Conservation (phyloP, 768 basidiomycete genomes). For the Phanerochaete sordida region DNA sequence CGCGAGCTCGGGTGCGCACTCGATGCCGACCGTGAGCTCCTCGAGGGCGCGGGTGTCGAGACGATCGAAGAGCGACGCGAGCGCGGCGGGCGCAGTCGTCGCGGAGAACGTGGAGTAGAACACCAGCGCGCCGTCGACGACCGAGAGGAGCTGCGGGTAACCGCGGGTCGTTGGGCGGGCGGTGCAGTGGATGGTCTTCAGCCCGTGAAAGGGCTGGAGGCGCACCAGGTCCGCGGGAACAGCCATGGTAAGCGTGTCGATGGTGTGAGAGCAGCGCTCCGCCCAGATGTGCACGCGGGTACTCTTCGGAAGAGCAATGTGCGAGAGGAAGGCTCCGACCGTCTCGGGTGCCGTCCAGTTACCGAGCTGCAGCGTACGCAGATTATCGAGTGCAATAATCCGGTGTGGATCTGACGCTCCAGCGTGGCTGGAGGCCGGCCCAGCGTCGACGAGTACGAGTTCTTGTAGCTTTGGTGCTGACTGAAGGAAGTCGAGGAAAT, state of each 20-base stretch:
- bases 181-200: constrained; percentile 9
- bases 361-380: constrained; percentile 7
- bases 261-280: constrained; percentile 1
- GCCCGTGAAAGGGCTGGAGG: constrained; percentile 2
- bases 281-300: constrained; percentile 9
- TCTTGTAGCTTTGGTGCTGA: constrained; percentile 3
- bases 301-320: neutral
- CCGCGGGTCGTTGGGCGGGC: constrained; percentile 5
- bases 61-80: constrained; percentile 3
- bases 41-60: constrained; percentile 1
- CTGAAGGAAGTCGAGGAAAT: constrained; percentile 7
- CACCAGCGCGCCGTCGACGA: constrained; percentile 3
- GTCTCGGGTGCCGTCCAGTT: constrained; percentile 3
- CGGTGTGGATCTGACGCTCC: neutral
- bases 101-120: constrained; percentile 5
- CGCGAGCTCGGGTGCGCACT: constrained; percentile 7
- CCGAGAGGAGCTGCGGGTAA: constrained; percentile 12
- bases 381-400: neutral
- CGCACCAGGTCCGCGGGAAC: constrained; percentile 1
- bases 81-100: neutral
- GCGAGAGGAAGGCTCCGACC: constrained; percentile 2
- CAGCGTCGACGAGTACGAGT: constrained; percentile 10
- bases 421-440: neutral
- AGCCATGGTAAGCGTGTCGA: constrained; percentile 4
- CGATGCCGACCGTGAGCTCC: constrained; percentile 10